Evolutionary conservation across 768 basidiomycete genomes (phyloP).

Genomic region (Hypsizygus marmoreus): DNA sequence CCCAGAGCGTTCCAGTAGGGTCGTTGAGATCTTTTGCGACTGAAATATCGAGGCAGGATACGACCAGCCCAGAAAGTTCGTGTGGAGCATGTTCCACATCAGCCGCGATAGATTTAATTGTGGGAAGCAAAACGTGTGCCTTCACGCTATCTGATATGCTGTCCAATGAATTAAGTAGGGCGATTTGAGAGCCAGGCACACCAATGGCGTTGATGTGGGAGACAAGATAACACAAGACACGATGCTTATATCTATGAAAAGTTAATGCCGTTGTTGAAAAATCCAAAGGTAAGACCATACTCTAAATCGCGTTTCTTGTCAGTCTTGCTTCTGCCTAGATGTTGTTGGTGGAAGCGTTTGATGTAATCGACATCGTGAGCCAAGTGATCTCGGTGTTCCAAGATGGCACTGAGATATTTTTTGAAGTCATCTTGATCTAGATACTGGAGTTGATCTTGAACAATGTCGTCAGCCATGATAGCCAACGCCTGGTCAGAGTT

Average conservation of each 20-base stretch:
- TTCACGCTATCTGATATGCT: slow-evolving; percentile 49
- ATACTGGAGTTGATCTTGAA: slow-evolving; percentile 59
- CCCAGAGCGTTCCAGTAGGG: slow-evolving; percentile 48
- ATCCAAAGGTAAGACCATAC: slow-evolving; percentile 30
- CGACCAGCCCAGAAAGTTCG: slow-evolving; percentile 39
- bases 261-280: slow-evolving; percentile 5
- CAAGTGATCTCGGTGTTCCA: slow-evolving; percentile 54
- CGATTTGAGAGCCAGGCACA: slow-evolving; percentile 46
- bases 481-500: background rate
- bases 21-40: slow-evolving; percentile 47
- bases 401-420: slow-evolving; percentile 56
- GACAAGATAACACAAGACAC: slow-evolving; percentile 72
- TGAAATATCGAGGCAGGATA: slow-evolving; percentile 56
- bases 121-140: slow-evolving; percentile 58
- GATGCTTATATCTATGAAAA: slow-evolving; percentile 61
- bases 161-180: slow-evolving; percentile 51
- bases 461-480: slow-evolving; percentile 4
- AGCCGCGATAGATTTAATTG: slow-evolving; percentile 40
- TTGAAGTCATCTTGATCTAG: slow-evolving; percentile 65
- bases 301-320: slow-evolving; percentile 58
- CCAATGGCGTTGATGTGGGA: slow-evolving; percentile 74
- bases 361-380: slow-evolving; percentile 61
- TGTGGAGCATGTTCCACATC: slow-evolving; percentile 26
- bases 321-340: slow-evolving; percentile 44
- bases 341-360: slow-evolving; percentile 58